Percentiles rank a stretch among this genome's conserved stretches.
These are phyloP conservation scores for Cardamine resedifolia DNA, from an alignment of 345 rosid species.

Conservation along the genomic window DNA sequence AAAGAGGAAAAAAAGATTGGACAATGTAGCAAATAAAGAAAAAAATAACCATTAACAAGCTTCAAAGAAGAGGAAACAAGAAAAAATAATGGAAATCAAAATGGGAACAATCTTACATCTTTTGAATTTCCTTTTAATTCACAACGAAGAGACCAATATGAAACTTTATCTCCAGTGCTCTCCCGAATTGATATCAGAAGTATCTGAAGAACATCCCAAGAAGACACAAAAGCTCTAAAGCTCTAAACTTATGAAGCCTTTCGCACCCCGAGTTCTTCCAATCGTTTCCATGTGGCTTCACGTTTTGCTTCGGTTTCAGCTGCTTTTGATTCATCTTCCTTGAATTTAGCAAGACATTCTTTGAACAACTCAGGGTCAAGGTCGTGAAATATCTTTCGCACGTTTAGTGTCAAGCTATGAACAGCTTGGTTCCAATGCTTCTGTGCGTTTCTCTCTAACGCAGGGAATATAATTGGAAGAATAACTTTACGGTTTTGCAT, in stretches of 20 bases:
- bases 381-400: slow-evolving; percentile 62
- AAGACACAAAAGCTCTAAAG: slow-evolving; percentile 17
- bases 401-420: slow-evolving; percentile 65
- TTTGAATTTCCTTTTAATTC: slow-evolving; percentile 26
- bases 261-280: slow-evolving; percentile 56
- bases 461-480: slow-evolving; percentile 65
- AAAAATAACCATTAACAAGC: slow-evolving; percentile 19
- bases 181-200: slow-evolving; percentile 22
- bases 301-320: slow-evolving; percentile 50
- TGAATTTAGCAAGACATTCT: slow-evolving; percentile 57
- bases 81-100: slow-evolving; percentile 19
- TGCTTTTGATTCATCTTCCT: slow-evolving; percentile 53
- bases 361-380: slow-evolving; percentile 64
- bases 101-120: slow-evolving; percentile 35
- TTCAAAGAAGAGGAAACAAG: slow-evolving; percentile 17
- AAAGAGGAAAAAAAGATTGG: slow-evolving; percentile 6
- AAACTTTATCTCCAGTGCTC: slow-evolving; percentile 23
- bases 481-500: slow-evolving; percentile 61
- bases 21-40: slow-evolving; percentile 22
- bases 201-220: slow-evolving; percentile 14
- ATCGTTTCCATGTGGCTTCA: slow-evolving; percentile 60
- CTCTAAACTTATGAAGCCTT: slow-evolving; percentile 33
- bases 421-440: slow-evolving; percentile 78
- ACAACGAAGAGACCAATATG: slow-evolving; percentile 17
- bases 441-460: slow-evolving; percentile 59